Base-by-base conservation (phyloP, 75 land plant species). In the Cunninghamia lanceolata region DNA sequence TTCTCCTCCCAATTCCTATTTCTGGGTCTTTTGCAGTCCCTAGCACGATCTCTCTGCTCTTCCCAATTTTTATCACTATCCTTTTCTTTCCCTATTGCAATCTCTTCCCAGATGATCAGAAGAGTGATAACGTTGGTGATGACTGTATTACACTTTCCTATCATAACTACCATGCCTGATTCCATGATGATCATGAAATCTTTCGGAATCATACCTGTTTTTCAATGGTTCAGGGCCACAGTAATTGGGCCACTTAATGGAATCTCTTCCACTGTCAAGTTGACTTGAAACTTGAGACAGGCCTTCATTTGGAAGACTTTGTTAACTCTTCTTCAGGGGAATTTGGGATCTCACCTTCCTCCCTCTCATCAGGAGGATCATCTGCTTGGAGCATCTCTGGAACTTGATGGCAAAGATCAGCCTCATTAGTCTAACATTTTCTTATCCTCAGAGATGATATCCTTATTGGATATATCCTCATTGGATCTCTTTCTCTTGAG, bases 281-380 rank as follows among this genome's bases (percentile, higher is more conserved):
- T 14, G 42, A 35, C 8, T 76, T 38, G 42, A 76, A 76, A 39
- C 78, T 36, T 75, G 78, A 75, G 40, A 75, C 21, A 4, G 38
- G 7, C 45, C 40, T 39, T 39, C 13, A 3, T n/a, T 79, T n/a
- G 43, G 30, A 46, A 28, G 50, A 43, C 30, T 43, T 28, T 28
- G 43, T 25, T 40, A 42, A 42, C 2, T 78, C 47, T 25, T 78
- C 46, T 25, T 9, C 30, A 42, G n/a, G 15, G 43, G 45, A 43
- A 28, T 28, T 28, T 43, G 82, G 11, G 46, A 79, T 9, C 47
- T 79, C 82, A 43, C 82, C 82, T 79, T 79, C 82, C 46, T 79
- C 82, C n/a, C 8, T 8, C 28, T 25, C 82, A 9, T 78, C 82
- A 42, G 42, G 40, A 78, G 9, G 82, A 21, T 25, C 36, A 40